Evolutionary conservation across 139 green algal species (phyloP).

Genomic region (Deuterostichococcus epilithicus): DNA sequence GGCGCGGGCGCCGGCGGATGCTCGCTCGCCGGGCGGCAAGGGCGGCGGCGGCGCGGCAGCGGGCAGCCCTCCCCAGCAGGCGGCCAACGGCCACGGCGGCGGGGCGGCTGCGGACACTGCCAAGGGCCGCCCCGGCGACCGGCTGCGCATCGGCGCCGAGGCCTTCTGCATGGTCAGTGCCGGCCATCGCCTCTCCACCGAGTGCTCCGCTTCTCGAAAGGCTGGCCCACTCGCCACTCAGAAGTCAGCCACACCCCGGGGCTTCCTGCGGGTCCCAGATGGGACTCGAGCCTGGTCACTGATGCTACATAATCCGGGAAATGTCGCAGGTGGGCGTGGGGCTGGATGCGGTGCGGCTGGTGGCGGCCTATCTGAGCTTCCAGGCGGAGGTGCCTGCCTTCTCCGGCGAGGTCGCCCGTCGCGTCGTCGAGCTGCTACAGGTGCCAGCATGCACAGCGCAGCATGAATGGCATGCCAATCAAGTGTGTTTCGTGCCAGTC

Average conservation of each 20-base stretch:
- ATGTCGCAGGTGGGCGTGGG: neutral
- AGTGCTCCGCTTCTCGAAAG: no score
- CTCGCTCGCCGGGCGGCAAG: neutral
- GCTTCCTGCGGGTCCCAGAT: no score
- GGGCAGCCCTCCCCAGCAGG: no score
- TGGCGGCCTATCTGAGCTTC: slow-evolving; percentile 52
- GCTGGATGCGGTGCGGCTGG: slow-evolving; percentile 32
- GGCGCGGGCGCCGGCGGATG: slow-evolving; percentile 4
- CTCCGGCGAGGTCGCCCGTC: slow-evolving; percentile 56
- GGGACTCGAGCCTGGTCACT: no score
- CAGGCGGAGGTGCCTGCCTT: slow-evolving; percentile 36
- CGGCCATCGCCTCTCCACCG: no score
- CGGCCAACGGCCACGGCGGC: neutral
- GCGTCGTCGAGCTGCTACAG: slow-evolving; percentile 76
- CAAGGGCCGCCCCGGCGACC: neutral
- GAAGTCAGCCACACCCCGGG: no score
- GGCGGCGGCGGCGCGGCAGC: neutral
- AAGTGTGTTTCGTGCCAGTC: no score
- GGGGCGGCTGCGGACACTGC: neutral
- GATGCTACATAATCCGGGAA: no score
- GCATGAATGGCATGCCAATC: neutral
- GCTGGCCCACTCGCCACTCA: no score
- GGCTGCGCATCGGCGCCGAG: neutral
- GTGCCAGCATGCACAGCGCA: neutral
- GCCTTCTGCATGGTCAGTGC: neutral